phyloP scores from a whole-genome alignment of 2,329 filamentous ascomycete species.

The Xylariaceae sp. region DNA sequence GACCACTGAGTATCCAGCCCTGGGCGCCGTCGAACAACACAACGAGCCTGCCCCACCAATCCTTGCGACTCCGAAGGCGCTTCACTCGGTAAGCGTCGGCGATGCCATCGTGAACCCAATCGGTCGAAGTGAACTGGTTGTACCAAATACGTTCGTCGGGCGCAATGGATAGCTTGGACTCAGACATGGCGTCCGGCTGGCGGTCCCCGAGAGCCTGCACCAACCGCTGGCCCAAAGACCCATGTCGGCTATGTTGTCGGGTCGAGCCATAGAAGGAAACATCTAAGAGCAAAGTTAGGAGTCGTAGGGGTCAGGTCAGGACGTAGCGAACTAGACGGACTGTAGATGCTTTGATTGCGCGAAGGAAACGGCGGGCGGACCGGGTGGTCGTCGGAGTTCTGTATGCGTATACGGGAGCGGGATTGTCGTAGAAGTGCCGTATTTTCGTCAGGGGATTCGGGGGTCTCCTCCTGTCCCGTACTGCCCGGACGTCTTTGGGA shows the following conservation, averaged over 20 bases:
- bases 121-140: slow-evolving; percentile 94
- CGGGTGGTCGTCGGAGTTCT: slow-evolving; percentile 28
- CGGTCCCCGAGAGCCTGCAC: slow-evolving; percentile 56
- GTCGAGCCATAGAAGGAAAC: slow-evolving; percentile 27
- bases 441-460: slow-evolving; percentile 37
- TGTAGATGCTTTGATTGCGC: slow-evolving; percentile 41
- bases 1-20: slow-evolving; percentile 87
- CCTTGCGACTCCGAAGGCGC: slow-evolving; percentile 72
- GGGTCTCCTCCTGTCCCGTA: slow-evolving; percentile 23
- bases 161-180: slow-evolving; percentile 61
- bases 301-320: neutral
- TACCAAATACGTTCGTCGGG: slow-evolving; percentile 93
- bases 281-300: slow-evolving; percentile 16
- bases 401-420: slow-evolving; percentile 40
- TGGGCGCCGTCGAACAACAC: slow-evolving; percentile 80
- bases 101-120: slow-evolving; percentile 98
- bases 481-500: slow-evolving; percentile 2
- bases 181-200: slow-evolving; percentile 52
- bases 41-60: slow-evolving; percentile 72
- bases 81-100: slow-evolving; percentile 88
- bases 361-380: slow-evolving; percentile 26
- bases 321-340: slow-evolving; percentile 28
- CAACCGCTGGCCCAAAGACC: slow-evolving; percentile 56
- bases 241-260: slow-evolving; percentile 51
- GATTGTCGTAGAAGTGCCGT: slow-evolving; percentile 40